Evolutionary conservation across 345 rosid genomes (phyloP).

Genomic region (Abelmoschus esculentus): DNA sequence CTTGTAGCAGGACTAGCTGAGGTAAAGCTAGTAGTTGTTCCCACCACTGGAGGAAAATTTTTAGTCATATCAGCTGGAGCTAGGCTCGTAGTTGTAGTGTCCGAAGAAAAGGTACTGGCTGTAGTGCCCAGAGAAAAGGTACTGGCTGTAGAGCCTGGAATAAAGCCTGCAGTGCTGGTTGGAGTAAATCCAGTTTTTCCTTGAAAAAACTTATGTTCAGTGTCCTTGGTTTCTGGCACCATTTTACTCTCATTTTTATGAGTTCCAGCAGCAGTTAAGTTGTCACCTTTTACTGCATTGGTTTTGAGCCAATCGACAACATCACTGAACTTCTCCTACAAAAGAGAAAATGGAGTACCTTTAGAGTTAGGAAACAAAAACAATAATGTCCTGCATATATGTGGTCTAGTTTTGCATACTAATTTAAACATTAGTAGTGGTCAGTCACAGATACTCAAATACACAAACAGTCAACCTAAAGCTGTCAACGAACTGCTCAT

Average conservation of each 20-base stretch:
- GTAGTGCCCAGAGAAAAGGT: slow-evolving; percentile 14
- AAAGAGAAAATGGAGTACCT: neutral
- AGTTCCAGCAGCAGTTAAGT: slow-evolving; percentile 33
- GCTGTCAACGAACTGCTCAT: neutral
- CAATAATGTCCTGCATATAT: neutral
- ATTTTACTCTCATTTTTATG: slow-evolving; percentile 36
- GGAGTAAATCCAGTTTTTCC: slow-evolving; percentile 32
- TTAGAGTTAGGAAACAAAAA: slow-evolving; percentile 8
- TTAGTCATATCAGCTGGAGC: slow-evolving; percentile 3
- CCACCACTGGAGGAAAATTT: neutral
- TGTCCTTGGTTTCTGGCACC: slow-evolving; percentile 37
- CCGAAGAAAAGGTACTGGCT: slow-evolving; percentile 12
- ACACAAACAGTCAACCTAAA: neutral
- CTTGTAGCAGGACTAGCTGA: neutral
- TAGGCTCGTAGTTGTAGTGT: neutral
- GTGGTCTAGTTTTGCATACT: neutral
- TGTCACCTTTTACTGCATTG: slow-evolving; percentile 45
- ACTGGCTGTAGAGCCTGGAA: slow-evolving; percentile 17
- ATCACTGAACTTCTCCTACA: slow-evolving; percentile 83
- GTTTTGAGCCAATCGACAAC: slow-evolving; percentile 82
- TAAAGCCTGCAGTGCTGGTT: slow-evolving; percentile 8
- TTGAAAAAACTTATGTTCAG: slow-evolving; percentile 25
- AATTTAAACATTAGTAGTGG: neutral
- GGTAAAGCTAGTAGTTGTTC: neutral
- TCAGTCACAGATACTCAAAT: neutral